Evolutionary conservation across 805 yeast genomes (phyloP), one percentile per base, ranked within the genome.

Genomic region (Myxozyma lipomycoides): DNA sequence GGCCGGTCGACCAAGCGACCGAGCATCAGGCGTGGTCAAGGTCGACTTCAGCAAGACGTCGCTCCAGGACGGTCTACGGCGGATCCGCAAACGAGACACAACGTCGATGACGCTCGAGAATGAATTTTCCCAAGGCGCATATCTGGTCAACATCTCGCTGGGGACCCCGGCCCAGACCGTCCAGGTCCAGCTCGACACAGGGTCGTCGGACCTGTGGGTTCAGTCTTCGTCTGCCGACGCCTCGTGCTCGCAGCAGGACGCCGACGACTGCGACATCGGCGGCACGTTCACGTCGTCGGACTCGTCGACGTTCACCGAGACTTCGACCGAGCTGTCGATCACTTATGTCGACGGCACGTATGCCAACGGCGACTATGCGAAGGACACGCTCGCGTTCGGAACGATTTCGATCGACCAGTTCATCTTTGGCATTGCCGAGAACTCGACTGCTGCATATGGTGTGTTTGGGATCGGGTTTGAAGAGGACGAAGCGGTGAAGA

Each of bases 141-240:
- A 67, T 58, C 48, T 62, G 26, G 61, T 67, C 7, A 53, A 55
- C 24, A 52, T 70, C 36, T 30, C 62, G 26, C 49, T 85, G 5
- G 93, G 93, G 6, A 77, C 87, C 0, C 75, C 79, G 2, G 61
- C 68, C 2, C 83, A 83, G 57, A 63, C 68, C 3, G 70, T 83
- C 6, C 68, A 69, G 2, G 81, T 82, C 4, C 65, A 79, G 40
- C 65, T 85, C 21, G 95, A 85, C 64, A 84, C 91, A 1, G 93
- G 91, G 1, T 83, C 89, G 0, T 74, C 84, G 2, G 91, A 84
- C 62, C 64, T 84, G 45, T 83, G 87, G 87, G 78, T 83, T 40
- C 72, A 77, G 60, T 67, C 71, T 30, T 48, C 62, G 1, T 60
- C 67, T 38, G 80, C 79, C 60, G 75, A 82, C 1, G 75, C 71